These are phyloP conservation scores for Stereocaulon alpinum DNA, from an alignment of 495 filamentous ascomycete species.

Conservation along the genomic window DNA sequence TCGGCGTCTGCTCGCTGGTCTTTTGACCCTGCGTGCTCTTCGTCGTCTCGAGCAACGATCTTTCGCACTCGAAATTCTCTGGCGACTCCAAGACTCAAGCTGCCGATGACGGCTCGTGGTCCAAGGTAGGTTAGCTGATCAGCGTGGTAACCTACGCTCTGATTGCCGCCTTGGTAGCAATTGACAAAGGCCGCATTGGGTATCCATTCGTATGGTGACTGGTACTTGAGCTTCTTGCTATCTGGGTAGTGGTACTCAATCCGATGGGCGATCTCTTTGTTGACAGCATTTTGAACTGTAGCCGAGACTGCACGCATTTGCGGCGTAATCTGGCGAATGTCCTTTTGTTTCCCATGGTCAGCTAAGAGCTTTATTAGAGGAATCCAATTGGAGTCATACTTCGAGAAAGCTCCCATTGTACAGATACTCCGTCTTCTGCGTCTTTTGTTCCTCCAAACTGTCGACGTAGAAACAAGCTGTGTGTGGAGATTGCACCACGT, in stretches of 20 bases:
- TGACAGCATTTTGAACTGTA: constrained; percentile 62
- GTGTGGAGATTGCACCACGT: constrained; percentile 71
- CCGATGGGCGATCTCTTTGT: constrained; percentile 55
- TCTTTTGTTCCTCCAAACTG: constrained; percentile 44
- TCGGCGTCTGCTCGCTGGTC: constrained; percentile 43
- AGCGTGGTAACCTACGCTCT: constrained; percentile 77
- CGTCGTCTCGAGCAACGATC: constrained; percentile 49
- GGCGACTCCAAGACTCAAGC: constrained; percentile 77
- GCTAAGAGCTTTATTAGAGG: neutral
- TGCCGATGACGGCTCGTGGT: constrained; percentile 78
- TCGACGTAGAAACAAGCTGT: constrained; percentile 73
- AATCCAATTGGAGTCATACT: constrained; percentile 25
- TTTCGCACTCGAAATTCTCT: constrained; percentile 82
- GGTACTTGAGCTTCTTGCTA: constrained; percentile 65
- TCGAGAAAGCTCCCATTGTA: constrained; percentile 68
- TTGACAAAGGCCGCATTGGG: constrained; percentile 92
- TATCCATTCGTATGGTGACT: constrained; percentile 60
- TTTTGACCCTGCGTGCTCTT: constrained; percentile 20
- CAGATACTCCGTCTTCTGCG: constrained; percentile 66
- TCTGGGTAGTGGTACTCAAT: constrained; percentile 51
- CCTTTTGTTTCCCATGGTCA: constrained; percentile 29
- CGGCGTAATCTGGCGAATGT: constrained; percentile 64
- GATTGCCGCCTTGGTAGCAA: constrained; percentile 67
- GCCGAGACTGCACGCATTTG: constrained; percentile 54
- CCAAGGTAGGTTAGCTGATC: constrained; percentile 92